Evolutionary conservation across 768 basidiomycete species (phyloP).

Genomic region (Pisolithus marmoratus): DNA sequence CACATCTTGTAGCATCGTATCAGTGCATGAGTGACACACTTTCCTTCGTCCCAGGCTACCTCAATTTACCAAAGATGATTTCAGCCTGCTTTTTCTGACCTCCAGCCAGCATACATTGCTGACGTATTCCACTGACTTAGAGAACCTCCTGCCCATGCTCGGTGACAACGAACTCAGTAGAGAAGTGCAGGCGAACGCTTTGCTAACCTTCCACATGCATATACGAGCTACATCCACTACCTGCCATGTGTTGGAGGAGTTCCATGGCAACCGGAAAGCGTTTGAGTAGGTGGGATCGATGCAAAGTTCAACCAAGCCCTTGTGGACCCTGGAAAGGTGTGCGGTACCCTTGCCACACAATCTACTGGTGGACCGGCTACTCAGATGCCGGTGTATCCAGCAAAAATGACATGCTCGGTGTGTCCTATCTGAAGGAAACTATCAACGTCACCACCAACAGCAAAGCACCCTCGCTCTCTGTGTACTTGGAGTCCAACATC

Average conservation of each 20-base stretch:
- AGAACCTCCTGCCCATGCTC: constrained; percentile 71
- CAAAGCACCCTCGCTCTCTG: constrained; percentile 93
- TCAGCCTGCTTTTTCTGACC: constrained; percentile 45
- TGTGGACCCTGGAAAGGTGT: constrained; percentile 99
- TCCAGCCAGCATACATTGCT: too few species aligned
- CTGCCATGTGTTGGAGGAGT: constrained; percentile 23
- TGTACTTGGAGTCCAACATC: constrained; percentile 71
- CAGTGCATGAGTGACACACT: too few species aligned
- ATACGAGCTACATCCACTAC: too few species aligned
- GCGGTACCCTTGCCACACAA: constrained; percentile 87
- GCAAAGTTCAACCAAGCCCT: constrained; percentile 21
- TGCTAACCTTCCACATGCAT: too few species aligned
- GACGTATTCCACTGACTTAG: constrained; percentile 59
- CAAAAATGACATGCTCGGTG: constrained; percentile 99
- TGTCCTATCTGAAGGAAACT: constrained; percentile 97
- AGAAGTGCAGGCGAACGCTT: constrained; percentile 79
- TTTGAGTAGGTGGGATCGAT: constrained; percentile 32
- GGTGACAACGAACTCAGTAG: constrained; percentile 70
- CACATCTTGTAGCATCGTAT: too few species aligned
- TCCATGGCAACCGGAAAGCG: constrained; percentile 57
- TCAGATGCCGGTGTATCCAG: constrained; percentile 99
- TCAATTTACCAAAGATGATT: constrained; percentile 98
- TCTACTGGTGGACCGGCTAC: constrained; percentile 99
- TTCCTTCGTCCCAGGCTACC: constrained; percentile 77
- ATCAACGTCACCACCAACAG: constrained; percentile 99